phyloP scores from a whole-genome alignment of 2,329 filamentous ascomycete genomes.

The Aspergillus cejpii region DNA sequence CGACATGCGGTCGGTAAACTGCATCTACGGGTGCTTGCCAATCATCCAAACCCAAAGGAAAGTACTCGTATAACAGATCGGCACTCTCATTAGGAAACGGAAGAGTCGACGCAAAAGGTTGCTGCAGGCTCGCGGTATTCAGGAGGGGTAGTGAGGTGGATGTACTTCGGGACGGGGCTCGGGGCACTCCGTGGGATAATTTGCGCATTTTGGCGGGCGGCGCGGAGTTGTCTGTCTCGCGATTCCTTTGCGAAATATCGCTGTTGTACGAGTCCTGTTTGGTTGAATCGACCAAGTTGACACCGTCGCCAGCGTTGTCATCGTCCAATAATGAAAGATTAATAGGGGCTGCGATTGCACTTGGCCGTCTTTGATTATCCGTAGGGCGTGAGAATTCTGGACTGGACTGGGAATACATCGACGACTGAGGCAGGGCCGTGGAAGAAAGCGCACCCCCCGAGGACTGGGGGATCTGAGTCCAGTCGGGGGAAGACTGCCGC shows the following conservation, averaged over 20 bases:
- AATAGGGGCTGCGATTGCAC: slow-evolving; percentile 43
- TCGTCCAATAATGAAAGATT: slow-evolving; percentile 53
- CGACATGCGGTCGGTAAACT: slow-evolving; percentile 84
- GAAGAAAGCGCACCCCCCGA: slow-evolving; percentile 14
- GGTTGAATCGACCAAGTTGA: slow-evolving; percentile 19
- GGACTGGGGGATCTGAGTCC: slow-evolving; percentile 32
- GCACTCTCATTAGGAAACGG: slow-evolving; percentile 57
- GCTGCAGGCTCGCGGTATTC: slow-evolving; percentile 29
- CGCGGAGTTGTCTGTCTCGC: slow-evolving; percentile 25
- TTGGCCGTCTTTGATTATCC: slow-evolving; percentile 33
- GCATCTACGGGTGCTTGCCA: slow-evolving; percentile 87
- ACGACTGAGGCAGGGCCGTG: slow-evolving; percentile 23
- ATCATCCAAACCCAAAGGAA: slow-evolving; percentile 82
- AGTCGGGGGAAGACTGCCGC: slow-evolving; percentile 28
- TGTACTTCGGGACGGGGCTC: slow-evolving; percentile 27
- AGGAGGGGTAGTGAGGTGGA: slow-evolving; percentile 30
- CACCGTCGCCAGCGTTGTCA: slow-evolving; percentile 46
- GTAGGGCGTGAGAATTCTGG: slow-evolving; percentile 45
- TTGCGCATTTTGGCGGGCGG: slow-evolving; percentile 38
- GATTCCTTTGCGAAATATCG: slow-evolving; percentile 24
- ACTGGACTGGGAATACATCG: slow-evolving; percentile 47
- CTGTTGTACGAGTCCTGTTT: slow-evolving; percentile 18
- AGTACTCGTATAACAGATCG: slow-evolving; percentile 89
- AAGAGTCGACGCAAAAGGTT: slow-evolving; percentile 52
- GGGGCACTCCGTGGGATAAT: slow-evolving; percentile 26